Conservation (phyloP, 2,329 filamentous ascomycete genomes). For the Waltergamsia citrina region DNA sequence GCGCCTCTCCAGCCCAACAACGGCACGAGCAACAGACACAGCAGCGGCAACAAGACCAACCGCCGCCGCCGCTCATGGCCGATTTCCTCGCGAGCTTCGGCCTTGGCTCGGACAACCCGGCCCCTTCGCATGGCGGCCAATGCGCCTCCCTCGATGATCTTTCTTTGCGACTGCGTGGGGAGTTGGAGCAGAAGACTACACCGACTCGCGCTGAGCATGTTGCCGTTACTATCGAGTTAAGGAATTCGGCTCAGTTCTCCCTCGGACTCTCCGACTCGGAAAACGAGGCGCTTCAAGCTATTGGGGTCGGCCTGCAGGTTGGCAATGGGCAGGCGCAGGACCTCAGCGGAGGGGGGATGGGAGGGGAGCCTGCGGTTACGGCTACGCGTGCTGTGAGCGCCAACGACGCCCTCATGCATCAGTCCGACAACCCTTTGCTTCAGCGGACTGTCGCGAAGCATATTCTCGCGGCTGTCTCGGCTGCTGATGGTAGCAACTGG, state of each 20-base stretch:
- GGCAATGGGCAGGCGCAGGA: constrained; percentile 24
- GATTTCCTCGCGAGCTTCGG: constrained; percentile 28
- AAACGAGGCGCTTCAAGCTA: constrained; percentile 19
- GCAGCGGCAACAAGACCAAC: not conserved
- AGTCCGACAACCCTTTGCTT: constrained; percentile 34
- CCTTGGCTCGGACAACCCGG: constrained; percentile 13
- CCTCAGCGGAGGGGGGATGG: constrained; percentile 15
- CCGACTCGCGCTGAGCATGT: constrained; percentile 40
- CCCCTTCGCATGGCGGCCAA: constrained; percentile 11
- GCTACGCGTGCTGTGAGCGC: constrained; percentile 28
- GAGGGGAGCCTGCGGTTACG: constrained; percentile 1
- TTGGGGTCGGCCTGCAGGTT: too few species aligned
- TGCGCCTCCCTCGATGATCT: constrained; percentile 33
- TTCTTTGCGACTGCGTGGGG: constrained; percentile 28
- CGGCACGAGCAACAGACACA: not conserved
- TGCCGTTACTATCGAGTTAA: constrained; percentile 35
- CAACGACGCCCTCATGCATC: constrained; percentile 36
- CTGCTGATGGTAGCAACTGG: constrained; percentile 41
- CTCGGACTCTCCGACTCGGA: constrained; percentile 27
- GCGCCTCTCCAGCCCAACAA: not conserved
- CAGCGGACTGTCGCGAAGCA: constrained; percentile 40
- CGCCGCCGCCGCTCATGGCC: constrained; percentile 14
- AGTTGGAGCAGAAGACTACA: constrained; percentile 31
- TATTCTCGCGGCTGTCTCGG: constrained; percentile 31
- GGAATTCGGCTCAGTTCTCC: constrained; percentile 31